Evolutionary conservation across 129 eudicot species (phyloP), one percentile per base, ranked within the genome.

Genomic region (Helichrysum umbraculigerum): DNA sequence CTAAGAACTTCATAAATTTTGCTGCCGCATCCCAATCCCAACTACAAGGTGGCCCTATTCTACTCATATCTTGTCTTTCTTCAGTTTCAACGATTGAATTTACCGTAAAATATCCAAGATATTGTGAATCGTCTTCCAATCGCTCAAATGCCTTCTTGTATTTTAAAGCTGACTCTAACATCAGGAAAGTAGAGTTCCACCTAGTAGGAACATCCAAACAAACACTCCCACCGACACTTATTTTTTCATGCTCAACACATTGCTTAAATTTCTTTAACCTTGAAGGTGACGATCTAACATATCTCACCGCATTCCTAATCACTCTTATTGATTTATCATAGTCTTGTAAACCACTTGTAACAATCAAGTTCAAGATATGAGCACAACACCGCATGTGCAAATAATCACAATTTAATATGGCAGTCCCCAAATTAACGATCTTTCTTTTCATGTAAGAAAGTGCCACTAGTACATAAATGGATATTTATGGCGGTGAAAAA

Each of bases 301-400:
- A 47, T 30, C 63, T 51, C 28, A 70, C 17, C 2, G 14, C 29
- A 50, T 71, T 71, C 28, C 29, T 70, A 16, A 25, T 70, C 35
- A 71, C 63, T 50, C 28, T 17, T 5, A 71, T 71, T 14, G 75
- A 15, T 14, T n/a, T 57, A 30, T 50, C 63, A 71, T 71, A 51
- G 29, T 70, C 72, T 12, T 68, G 20, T 12, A 68, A 21, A 22
- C 72, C 72, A 1, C 39, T 4, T 14, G 22, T 65, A 25, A 25
- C 28, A 25, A 25, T 25, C 28, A 25, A 25, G 28, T 25, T 25
- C 28, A 25, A 25, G 28, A 66, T 66, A 16, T 66, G 71, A 35
- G 71, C 71, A 66, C 15, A 66, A 69, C 61, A 69, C 11, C 60
- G 54, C 37, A 69, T 69, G 47, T 22, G 60, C 29, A 44, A 44